Base-by-base conservation (phyloP, 805 yeast genomes). In the Myxozyma sirexii region DNA sequence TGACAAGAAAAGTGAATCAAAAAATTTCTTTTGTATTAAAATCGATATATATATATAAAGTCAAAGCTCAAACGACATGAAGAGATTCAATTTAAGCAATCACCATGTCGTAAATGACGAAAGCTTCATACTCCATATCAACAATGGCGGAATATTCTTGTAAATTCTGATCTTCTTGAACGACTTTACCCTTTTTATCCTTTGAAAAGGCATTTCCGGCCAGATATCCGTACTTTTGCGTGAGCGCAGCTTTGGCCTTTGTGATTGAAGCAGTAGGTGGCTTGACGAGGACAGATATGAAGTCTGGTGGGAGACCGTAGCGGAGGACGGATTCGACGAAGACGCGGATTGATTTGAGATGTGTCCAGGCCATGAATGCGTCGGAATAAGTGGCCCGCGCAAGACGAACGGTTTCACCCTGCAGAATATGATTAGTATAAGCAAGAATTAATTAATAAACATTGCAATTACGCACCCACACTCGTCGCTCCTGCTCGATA, bases 231-330 rank as follows among this genome's bases (percentile, higher is more conserved):
- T 87, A 94, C 70, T 89, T 84, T 44, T 79, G 80, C 47, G 88
- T 76, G 63, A 94, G 80, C 65, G 86, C 88, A 60, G 80, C 76
- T 75, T 87, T 91, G 46, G 91, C 84, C 74, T 81, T 83, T 31
- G 76, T 77, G 23, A 81, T 66, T 27, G 74, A 72, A 66, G 78
- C 78, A 42, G 79, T 70, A 21, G 77, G 73, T 67, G 78, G 76
- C 43, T 57, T 58, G 50, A 80, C 74, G 35, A 80, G 69, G 43
- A 77, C 78, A 13, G 82, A 77, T 71, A 84, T 82, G 74, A 93
- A 94, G 69, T 87, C 87, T 31, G 98, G 97, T 37, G 99, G 99
- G 65, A 94, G 82, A 0, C 99, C 99, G 74, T 94, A 94, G 75
- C 99, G 86, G 73, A 94, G 81, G 15, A 94, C 97, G 52, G 91